Evolutionary conservation across 2,329 filamentous ascomycete genomes (phyloP).

Genomic region (Ramularia endophylla): DNA sequence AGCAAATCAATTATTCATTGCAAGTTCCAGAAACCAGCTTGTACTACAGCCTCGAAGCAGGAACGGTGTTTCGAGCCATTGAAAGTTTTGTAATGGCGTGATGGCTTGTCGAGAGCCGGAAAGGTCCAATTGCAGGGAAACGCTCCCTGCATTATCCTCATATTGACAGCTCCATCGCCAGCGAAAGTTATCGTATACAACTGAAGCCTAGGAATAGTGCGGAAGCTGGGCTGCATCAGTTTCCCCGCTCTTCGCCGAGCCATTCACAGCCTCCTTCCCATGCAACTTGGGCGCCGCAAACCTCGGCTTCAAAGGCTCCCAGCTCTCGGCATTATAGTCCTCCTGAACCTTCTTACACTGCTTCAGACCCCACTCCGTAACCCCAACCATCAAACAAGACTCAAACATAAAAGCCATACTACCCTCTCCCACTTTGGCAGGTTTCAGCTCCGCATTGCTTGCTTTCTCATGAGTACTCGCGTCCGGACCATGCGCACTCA

Average conservation of each 20-base stretch:
- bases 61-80: too few species aligned
- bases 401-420: constrained; percentile 67
- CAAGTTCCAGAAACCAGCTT: too few species aligned
- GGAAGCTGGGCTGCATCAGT: too few species aligned
- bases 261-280: constrained; percentile 4
- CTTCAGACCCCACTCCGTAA: constrained; percentile 66
- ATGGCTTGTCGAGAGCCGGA: too few species aligned
- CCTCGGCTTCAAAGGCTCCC: constrained; percentile 51
- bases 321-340: constrained; percentile 75
- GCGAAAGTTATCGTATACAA: too few species aligned
- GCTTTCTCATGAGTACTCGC: constrained; percentile 53
- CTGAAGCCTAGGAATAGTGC: too few species aligned
- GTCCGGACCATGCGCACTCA: constrained; percentile 50
- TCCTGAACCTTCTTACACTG: constrained; percentile 65
- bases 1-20: too few species aligned
- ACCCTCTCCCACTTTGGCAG: constrained; percentile 53
- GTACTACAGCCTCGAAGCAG: too few species aligned
- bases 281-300: constrained; percentile 29
- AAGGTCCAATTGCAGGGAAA: too few species aligned
- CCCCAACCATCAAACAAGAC: constrained; percentile 63
- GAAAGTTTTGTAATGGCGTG: too few species aligned
- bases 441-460: constrained; percentile 49
- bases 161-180: too few species aligned
- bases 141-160: too few species aligned
- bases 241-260: not conserved